Conservation (phyloP, 2,329 filamentous ascomycete species). For the Aspergillus latus region DNA sequence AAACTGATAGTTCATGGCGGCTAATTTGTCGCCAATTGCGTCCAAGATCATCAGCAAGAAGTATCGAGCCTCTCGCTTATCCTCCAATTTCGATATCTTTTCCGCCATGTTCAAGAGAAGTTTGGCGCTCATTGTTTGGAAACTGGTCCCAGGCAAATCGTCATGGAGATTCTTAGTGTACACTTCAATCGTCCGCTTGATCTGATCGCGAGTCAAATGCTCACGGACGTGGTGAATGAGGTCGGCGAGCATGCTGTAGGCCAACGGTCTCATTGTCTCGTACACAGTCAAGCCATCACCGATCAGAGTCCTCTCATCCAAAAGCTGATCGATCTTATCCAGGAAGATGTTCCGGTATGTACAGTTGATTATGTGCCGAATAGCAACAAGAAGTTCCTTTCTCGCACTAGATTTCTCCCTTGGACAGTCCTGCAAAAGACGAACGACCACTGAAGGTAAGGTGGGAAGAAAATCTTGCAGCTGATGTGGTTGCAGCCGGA, state of each 20-base stretch:
- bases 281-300: slow-evolving; percentile 96
- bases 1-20: slow-evolving; percentile 95
- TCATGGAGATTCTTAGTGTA: slow-evolving; percentile 97
- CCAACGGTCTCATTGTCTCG: slow-evolving; percentile 90
- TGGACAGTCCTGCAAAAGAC: slow-evolving; percentile 88
- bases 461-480: slow-evolving; percentile 83
- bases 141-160: slow-evolving; percentile 94
- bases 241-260: slow-evolving; percentile 98
- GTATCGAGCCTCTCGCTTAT: slow-evolving; percentile 91
- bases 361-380: slow-evolving; percentile 98
- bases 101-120: slow-evolving; percentile 97
- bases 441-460: slow-evolving; percentile 84
- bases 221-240: slow-evolving; percentile 96
- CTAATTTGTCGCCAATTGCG: slow-evolving; percentile 97
- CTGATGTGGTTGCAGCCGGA: slow-evolving; percentile 83
- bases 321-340: slow-evolving; percentile 87
- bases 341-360: slow-evolving; percentile 96
- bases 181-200: slow-evolving; percentile 91
- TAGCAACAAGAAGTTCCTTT: slow-evolving; percentile 93
- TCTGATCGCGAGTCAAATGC: slow-evolving; percentile 82
- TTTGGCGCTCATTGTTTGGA: slow-evolving; percentile 99
- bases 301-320: slow-evolving; percentile 91
- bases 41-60: slow-evolving; percentile 97
- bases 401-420: slow-evolving; percentile 89
- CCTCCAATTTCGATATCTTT: slow-evolving; percentile 88